These are phyloP conservation scores for Penicillium capsulatum DNA, from an alignment of 2,329 filamentous ascomycete species.

Conservation along the genomic window DNA sequence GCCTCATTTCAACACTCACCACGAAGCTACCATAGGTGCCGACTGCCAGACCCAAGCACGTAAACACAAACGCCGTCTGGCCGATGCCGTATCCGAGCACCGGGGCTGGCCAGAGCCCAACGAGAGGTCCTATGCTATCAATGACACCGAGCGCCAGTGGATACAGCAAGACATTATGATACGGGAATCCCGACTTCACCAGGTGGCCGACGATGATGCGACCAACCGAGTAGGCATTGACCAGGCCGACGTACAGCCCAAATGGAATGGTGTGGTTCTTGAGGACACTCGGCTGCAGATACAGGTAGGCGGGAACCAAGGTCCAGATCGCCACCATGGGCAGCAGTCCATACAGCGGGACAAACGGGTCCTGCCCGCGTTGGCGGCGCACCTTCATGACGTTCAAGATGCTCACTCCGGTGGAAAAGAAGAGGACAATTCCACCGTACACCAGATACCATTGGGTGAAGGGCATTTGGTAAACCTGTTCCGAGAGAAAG, in stretches of 20 bases:
- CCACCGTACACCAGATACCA: constrained; percentile 89
- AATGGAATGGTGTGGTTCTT: constrained; percentile 83
- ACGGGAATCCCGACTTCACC: constrained; percentile 81
- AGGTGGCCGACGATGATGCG: constrained; percentile 95
- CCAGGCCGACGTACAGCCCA: constrained; percentile 76
- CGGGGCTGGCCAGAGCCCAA: constrained; percentile 64
- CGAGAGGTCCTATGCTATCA: constrained; percentile 70
- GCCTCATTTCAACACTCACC: constrained; percentile 39
- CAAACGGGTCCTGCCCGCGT: constrained; percentile 63
- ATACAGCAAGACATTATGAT: constrained; percentile 77
- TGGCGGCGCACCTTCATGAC: constrained; percentile 76
- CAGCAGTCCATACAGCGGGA: constrained; percentile 70
- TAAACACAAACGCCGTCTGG: constrained; percentile 86
- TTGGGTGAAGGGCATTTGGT: constrained; percentile 79
- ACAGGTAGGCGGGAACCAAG: constrained; percentile 72
- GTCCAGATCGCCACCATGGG: constrained; percentile 78
- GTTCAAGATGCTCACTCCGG: constrained; percentile 66
- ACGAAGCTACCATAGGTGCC: constrained; percentile 98
- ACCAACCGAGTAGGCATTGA: constrained; percentile 93
- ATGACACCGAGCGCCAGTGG: constrained; percentile 74
- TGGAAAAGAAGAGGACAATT: constrained; percentile 79
- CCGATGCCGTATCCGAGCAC: constrained; percentile 72
- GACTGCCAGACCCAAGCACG: constrained; percentile 75
- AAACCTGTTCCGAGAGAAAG: constrained; percentile 66
- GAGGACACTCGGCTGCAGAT: constrained; percentile 78